These are phyloP conservation scores for Globisporangium okanoganense DNA, from an alignment of 352 stramenopile species.

Conservation along the genomic window DNA sequence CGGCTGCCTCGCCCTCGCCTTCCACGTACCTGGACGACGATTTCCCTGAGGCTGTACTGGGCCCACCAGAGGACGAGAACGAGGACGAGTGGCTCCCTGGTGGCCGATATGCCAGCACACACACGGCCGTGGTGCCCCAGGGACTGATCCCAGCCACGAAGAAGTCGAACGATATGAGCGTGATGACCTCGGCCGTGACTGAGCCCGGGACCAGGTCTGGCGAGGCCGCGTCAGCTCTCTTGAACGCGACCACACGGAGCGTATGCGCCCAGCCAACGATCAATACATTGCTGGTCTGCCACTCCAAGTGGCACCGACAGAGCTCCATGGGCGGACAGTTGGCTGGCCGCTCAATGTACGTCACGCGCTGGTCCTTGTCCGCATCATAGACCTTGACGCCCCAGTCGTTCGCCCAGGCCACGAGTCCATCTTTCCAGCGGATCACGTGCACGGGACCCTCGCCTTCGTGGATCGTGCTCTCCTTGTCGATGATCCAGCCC, in stretches of 20 bases:
- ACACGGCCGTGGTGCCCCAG: conserved; percentile 55
- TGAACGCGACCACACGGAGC: conserved; percentile 76
- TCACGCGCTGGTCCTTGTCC: conserved; percentile 68
- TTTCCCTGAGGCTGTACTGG: too few species aligned
- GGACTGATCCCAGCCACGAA: conserved; percentile 75
- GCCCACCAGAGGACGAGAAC: conserved; percentile 16
- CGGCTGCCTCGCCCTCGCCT: conserved; percentile 61
- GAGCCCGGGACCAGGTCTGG: conserved; percentile 23
- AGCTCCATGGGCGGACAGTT: conserved; percentile 83
- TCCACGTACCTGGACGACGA: conserved; percentile 46
- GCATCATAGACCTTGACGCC: conserved; percentile 84
- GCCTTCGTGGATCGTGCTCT: conserved; percentile 79
- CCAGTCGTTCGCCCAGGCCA: conserved; percentile 86
- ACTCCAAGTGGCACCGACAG: conserved; percentile 76
- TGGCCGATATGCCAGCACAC: conserved; percentile 68
- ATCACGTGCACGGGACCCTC: conserved; percentile 80
- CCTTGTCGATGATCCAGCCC: conserved; percentile 87
- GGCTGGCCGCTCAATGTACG: conserved; percentile 75
- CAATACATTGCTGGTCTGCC: conserved; percentile 52
- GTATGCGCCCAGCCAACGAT: conserved; percentile 78
- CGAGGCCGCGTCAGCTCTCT: conserved; percentile 30
- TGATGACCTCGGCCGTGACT: conserved; percentile 62
- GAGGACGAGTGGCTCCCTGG: conserved; percentile 26
- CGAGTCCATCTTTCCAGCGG: conserved; percentile 70
- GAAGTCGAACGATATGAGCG: conserved; percentile 79